Evolutionary conservation across 306 rosid genomes (phyloP).

Genomic region (Oemleria cerasiformis): DNA sequence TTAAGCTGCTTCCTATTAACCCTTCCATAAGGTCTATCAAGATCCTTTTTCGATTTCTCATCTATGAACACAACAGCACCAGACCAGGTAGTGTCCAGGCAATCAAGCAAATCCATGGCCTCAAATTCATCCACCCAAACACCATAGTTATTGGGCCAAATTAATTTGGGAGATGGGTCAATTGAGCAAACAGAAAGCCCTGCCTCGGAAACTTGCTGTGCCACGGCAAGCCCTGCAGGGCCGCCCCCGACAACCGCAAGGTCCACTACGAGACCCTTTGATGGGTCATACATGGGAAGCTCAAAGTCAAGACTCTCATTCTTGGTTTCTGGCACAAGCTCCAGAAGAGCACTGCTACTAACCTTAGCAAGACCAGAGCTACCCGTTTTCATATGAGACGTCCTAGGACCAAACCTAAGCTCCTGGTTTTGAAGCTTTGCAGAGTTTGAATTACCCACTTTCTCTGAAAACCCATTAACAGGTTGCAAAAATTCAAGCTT

Average conservation of each 20-base stretch:
- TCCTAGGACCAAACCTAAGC: constrained; percentile 57
- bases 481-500: constrained; percentile 77
- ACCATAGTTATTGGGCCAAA: constrained; percentile 98
- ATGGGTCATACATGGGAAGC: constrained; percentile 79
- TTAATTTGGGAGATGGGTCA: constrained; percentile 80
- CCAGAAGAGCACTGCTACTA: constrained; percentile 64
- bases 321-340: constrained; percentile 92
- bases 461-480: constrained; percentile 73
- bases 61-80: constrained; percentile 83
- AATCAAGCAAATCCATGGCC: constrained; percentile 91
- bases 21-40: constrained; percentile 90
- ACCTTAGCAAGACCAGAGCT: constrained; percentile 45
- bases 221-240: constrained; percentile 96
- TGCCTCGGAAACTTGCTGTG: constrained; percentile 95
- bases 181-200: constrained; percentile 89
- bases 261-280: constrained; percentile 75
- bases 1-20: constrained; percentile 89
- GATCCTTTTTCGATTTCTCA: constrained; percentile 59
- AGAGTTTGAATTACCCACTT: constrained; percentile 37
- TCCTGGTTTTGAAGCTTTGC: constrained; percentile 57
- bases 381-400: constrained; percentile 42
- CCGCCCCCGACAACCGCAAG: constrained; percentile 98
- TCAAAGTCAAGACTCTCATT: constrained; percentile 87
- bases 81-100: constrained; percentile 95
- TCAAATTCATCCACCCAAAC: constrained; percentile 99